Percentiles rank a stretch among this genome's conserved stretches.
Evolutionary conservation across 805 yeast genomes (phyloP).

Genomic region (Yamadazyma insecticola): DNA sequence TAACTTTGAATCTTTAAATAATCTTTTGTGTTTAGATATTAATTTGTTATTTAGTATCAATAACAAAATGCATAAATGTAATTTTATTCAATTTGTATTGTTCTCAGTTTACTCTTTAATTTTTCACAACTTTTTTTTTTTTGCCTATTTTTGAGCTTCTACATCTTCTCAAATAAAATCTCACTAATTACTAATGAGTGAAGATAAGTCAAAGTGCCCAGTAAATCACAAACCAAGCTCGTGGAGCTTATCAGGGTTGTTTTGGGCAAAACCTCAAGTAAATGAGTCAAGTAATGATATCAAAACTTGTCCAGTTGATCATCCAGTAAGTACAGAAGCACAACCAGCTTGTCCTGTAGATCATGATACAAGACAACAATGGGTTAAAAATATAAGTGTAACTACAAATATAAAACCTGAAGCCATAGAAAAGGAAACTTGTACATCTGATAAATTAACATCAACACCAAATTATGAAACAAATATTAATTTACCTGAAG

Average conservation of each 20-base stretch:
- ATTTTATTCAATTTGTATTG: no score
- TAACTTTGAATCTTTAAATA: no score
- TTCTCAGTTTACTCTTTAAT: no score
- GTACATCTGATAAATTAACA: slow-evolving; percentile 13
- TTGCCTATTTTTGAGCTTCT: no score
- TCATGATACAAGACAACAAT: slow-evolving; percentile 30
- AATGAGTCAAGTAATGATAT: background rate
- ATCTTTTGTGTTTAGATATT: no score
- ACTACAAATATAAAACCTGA: slow-evolving; percentile 24
- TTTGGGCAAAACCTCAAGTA: background rate
- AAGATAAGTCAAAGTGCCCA: slow-evolving; percentile 1
- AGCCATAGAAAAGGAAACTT: slow-evolving; percentile 30
- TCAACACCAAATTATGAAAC: slow-evolving; percentile 34
- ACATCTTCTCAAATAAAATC: no score
- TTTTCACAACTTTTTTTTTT: no score
- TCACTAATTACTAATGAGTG: background rate
- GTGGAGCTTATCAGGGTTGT: background rate
- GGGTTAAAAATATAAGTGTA: slow-evolving; percentile 34
- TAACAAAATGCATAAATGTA: no score
- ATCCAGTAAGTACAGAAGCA: slow-evolving; percentile 16
- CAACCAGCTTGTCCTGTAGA: slow-evolving; percentile 24
- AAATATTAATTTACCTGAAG: slow-evolving; percentile 51
- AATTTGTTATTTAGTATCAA: no score
- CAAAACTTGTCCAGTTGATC: slow-evolving; percentile 49
- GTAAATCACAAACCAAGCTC: background rate